Percentiles rank a stretch among this genome's conserved stretches.
Evolutionary conservation across 345 rosid species (phyloP).

Genomic region (Physaria fendleri): DNA sequence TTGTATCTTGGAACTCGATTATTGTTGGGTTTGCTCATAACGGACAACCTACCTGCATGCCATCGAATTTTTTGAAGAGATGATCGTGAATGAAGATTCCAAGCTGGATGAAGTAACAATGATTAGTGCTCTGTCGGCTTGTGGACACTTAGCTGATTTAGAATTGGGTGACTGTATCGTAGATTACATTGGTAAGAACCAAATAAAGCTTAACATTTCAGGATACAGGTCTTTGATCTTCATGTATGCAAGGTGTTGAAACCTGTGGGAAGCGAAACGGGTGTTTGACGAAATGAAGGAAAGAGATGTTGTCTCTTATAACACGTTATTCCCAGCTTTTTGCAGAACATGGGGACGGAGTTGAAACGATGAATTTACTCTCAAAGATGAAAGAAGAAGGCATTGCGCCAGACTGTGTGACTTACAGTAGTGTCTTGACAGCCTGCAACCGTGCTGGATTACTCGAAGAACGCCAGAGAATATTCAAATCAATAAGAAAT

Average conservation of each 20-base stretch:
- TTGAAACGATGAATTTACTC: constrained; percentile 22
- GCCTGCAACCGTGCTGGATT: constrained; percentile 48
- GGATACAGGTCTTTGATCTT: constrained; percentile 40
- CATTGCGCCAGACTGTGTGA: constrained; percentile 33
- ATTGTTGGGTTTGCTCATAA: constrained; percentile 48
- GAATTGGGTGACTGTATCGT: constrained; percentile 34
- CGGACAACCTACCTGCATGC: constrained; percentile 44
- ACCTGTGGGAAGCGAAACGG: constrained; percentile 28
- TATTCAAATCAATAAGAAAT: constrained; percentile 22
- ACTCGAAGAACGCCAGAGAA: constrained; percentile 27
- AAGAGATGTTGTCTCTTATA: constrained; percentile 35
- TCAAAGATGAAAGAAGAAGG: constrained; percentile 32
- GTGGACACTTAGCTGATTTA: constrained; percentile 41
- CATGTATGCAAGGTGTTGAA: constrained; percentile 40
- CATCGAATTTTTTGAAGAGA: constrained; percentile 31
- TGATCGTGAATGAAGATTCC: constrained; percentile 17
- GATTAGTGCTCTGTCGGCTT: constrained; percentile 39
- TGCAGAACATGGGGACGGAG: constrained; percentile 38
- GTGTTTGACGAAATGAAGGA: constrained; percentile 29
- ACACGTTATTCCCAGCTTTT: constrained; percentile 38
- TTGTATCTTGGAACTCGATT: constrained; percentile 50
- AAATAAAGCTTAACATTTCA: constrained; percentile 31
- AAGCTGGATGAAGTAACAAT: constrained; percentile 42
- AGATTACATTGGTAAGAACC: constrained; percentile 20
- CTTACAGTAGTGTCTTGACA: constrained; percentile 33